phyloP scores from a whole-genome alignment of 139 green algal species.

The Ettlia oleoabundans region DNA sequence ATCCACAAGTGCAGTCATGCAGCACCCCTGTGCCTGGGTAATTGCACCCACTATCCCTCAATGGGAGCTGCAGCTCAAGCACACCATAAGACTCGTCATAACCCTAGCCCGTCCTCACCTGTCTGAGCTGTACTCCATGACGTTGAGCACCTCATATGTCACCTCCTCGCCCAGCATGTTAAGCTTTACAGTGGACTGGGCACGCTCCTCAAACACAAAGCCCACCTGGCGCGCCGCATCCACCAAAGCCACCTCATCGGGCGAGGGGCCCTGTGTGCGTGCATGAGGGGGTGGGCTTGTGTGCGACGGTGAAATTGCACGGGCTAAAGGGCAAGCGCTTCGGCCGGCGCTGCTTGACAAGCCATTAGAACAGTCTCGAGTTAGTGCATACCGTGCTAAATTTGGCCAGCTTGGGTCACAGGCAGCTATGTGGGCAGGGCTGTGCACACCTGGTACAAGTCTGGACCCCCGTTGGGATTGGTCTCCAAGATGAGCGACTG shows the following conservation, averaged over 20 bases:
- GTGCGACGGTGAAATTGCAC: not conserved
- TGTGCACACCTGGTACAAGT: slow-evolving; percentile 49
- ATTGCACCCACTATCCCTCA: too few relatives aligned
- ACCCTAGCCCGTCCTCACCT: not conserved
- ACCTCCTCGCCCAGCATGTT: slow-evolving; percentile 56
- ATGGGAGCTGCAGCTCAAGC: too few relatives aligned
- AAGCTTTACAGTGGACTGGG: slow-evolving; percentile 54
- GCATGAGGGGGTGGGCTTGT: not conserved
- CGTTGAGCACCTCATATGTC: slow-evolving; percentile 85
- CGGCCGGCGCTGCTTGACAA: too few relatives aligned
- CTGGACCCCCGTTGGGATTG: not conserved
- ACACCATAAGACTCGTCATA: too few relatives aligned
- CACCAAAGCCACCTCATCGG: slow-evolving; percentile 97
- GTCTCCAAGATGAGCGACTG: slow-evolving; percentile 73
- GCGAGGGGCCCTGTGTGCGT: slow-evolving; percentile 78
- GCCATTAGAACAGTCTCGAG: too few relatives aligned
- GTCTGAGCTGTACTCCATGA: slow-evolving; percentile 95
- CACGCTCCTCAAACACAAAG: slow-evolving; percentile 79
- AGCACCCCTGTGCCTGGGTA: not conserved
- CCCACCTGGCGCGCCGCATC: slow-evolving; percentile 89
- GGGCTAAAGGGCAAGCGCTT: too few relatives aligned
- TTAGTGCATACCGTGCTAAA: too few relatives aligned
- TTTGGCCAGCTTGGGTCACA: too few relatives aligned
- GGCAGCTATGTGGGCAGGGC: not conserved
- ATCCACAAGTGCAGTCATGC: too few relatives aligned